Percentiles rank a stretch among this genome's conserved stretches.
phyloP scores from a whole-genome alignment of 2,329 filamentous ascomycete genomes.

The Tothia fuscella region DNA sequence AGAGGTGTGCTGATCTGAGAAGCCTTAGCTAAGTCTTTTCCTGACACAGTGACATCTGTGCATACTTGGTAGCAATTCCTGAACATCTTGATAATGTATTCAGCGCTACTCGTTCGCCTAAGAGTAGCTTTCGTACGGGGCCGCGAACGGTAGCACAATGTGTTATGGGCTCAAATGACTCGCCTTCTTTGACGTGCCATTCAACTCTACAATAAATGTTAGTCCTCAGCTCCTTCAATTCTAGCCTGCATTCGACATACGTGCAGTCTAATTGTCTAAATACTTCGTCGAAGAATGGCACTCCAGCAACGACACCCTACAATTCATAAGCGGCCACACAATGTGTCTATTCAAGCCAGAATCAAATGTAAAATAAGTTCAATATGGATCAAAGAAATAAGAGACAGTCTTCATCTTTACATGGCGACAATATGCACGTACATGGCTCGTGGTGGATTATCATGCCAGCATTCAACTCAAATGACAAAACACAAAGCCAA shows the following conservation, averaged over 20 bases:
- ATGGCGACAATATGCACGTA: too few relatives aligned
- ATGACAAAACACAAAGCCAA: too few relatives aligned
- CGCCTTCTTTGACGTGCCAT: slow-evolving; percentile 75
- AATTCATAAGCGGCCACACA: too few relatives aligned
- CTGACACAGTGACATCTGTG: too few relatives aligned
- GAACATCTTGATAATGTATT: slow-evolving; percentile 87
- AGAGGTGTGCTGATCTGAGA: slow-evolving; percentile 35
- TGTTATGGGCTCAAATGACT: slow-evolving; percentile 49
- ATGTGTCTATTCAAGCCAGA: too few relatives aligned
- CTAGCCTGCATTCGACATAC: slow-evolving; percentile 27
- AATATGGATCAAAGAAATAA: too few relatives aligned
- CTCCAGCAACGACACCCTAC: slow-evolving; percentile 74
- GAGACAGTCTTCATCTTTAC: too few relatives aligned
- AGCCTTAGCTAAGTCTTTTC: too few relatives aligned
- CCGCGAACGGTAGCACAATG: slow-evolving; percentile 72
- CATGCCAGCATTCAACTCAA: too few relatives aligned
- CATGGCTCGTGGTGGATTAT: too few relatives aligned
- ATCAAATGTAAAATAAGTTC: too few relatives aligned
- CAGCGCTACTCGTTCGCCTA: slow-evolving; percentile 87
- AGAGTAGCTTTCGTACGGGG: slow-evolving; percentile 67
- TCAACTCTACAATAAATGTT: slow-evolving; percentile 46
- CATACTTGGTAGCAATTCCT: slow-evolving; percentile 74
- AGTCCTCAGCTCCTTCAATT: background rate
- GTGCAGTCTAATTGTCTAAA: slow-evolving; percentile 81
- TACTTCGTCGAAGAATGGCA: slow-evolving; percentile 92